Conservation (phyloP, 2,329 filamentous ascomycete genomes). For the Aureobasidium sp. region DNA sequence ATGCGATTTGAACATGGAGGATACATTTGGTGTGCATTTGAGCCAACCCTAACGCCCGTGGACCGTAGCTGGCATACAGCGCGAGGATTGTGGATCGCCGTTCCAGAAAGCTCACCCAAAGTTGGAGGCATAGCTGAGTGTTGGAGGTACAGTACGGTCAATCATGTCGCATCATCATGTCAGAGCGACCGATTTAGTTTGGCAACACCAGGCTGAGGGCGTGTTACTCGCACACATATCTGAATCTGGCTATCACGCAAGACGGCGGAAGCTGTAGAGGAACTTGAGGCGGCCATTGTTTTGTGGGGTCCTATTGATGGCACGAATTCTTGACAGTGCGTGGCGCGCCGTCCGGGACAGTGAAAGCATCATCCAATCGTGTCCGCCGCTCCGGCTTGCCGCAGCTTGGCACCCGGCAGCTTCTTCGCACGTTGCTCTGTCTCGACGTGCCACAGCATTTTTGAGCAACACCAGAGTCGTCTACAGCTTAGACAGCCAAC, state of each 20-base stretch:
- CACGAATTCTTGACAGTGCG: neutral
- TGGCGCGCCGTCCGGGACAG: neutral
- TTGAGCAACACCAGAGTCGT: neutral
- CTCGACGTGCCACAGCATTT: neutral
- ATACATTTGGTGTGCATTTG: neutral
- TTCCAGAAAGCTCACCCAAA: neutral
- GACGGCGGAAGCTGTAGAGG: neutral
- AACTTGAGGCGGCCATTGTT: constrained; percentile 7
- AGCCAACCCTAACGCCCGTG: neutral
- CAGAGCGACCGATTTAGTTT: neutral
- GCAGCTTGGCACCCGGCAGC: constrained; percentile 5
- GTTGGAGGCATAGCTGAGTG: neutral
- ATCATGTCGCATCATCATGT: constrained; percentile 9
- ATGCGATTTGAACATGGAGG: constrained; percentile 5
- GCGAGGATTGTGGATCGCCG: neutral
- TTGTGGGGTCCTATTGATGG: constrained; percentile 1
- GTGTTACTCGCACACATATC: neutral
- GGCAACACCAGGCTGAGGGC: neutral
- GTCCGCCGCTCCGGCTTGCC: neutral
- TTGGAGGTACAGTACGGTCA: neutral
- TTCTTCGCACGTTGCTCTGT: constrained; percentile 7
- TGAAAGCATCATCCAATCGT: constrained; percentile 4
- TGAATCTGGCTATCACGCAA: neutral
- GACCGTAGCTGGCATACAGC: neutral
- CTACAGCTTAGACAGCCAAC: neutral